phyloP scores from a whole-genome alignment of 495 filamentous ascomycete genomes.

The Daldinia grandis region DNA sequence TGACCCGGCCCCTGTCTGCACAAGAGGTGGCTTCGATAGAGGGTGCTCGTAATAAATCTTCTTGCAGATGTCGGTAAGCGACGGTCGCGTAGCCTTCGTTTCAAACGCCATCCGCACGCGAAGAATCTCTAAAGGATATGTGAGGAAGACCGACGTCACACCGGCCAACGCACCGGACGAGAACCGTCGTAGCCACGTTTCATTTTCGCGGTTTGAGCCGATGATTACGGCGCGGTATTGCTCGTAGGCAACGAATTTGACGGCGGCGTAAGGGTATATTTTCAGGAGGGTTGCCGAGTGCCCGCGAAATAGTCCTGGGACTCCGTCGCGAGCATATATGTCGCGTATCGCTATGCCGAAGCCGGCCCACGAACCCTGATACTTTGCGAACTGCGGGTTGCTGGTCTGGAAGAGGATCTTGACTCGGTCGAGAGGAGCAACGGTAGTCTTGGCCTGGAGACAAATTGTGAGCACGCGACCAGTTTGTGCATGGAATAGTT shows the following conservation, averaged over 20 bases:
- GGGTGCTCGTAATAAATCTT: slow-evolving; percentile 82
- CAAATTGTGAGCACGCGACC: slow-evolving; percentile 6
- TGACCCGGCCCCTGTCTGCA: slow-evolving; percentile 19
- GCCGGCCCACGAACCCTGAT: slow-evolving; percentile 86
- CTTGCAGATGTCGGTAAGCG: slow-evolving; percentile 74
- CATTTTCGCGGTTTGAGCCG: slow-evolving; percentile 66
- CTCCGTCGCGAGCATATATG: slow-evolving; percentile 79
- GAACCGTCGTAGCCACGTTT: slow-evolving; percentile 81
- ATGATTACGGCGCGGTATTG: slow-evolving; percentile 86
- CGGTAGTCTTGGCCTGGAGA: slow-evolving; percentile 87
- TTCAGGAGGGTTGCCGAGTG: slow-evolving; percentile 93
- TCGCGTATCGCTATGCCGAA: slow-evolving; percentile 78
- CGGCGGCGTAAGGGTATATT: slow-evolving; percentile 96
- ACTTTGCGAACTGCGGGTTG: slow-evolving; percentile 92
- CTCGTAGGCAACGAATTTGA: slow-evolving; percentile 98
- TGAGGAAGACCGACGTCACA: slow-evolving; percentile 89
- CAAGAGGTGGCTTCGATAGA: slow-evolving; percentile 33
- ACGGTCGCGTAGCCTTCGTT: slow-evolving; percentile 73
- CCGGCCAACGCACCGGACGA: slow-evolving; percentile 83
- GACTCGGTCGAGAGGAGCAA: slow-evolving; percentile 94
- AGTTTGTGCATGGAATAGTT: neutral
- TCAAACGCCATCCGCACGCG: slow-evolving; percentile 94
- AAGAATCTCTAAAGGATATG: slow-evolving; percentile 92
- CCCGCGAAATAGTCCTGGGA: slow-evolving; percentile 82
- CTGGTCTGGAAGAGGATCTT: slow-evolving; percentile 98